Evolutionary conservation across 768 basidiomycete species (phyloP).

Genomic region (Boletus vermiculosoides): DNA sequence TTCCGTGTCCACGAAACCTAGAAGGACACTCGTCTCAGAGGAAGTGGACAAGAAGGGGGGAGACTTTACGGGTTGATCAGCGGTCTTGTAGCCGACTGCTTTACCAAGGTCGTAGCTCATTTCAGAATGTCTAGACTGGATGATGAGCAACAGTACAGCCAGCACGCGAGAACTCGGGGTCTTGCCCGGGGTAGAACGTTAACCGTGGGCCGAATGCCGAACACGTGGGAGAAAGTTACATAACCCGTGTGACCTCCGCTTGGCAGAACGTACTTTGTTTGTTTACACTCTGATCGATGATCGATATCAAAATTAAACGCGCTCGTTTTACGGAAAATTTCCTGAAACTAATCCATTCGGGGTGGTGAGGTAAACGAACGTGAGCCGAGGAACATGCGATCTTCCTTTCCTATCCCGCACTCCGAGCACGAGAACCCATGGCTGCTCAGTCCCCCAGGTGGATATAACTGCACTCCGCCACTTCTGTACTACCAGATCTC

Average conservation of each 20-base stretch:
- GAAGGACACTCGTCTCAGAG: background rate
- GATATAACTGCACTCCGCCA: too few relatives aligned
- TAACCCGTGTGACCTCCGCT: background rate
- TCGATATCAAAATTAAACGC: too few relatives aligned
- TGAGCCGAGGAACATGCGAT: background rate
- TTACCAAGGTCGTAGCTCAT: conserved; percentile 63
- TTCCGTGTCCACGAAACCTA: conserved; percentile 85
- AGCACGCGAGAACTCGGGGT: too few relatives aligned
- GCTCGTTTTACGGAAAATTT: background rate
- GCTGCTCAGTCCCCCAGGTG: background rate
- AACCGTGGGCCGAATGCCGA: background rate
- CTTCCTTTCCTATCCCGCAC: background rate
- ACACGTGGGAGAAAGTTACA: background rate
- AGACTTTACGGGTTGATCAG: conserved; percentile 52
- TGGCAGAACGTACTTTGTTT: background rate
- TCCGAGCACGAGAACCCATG: background rate
- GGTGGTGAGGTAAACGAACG: background rate
- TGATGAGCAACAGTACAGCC: too few relatives aligned
- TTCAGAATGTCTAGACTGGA: background rate
- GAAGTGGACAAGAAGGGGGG: background rate
- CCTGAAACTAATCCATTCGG: background rate
- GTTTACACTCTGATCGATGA: too few relatives aligned
- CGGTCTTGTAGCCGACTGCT: conserved; percentile 58
- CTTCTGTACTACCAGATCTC: too few relatives aligned
- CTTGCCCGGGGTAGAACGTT: too few relatives aligned